Conservation (phyloP, 2,329 filamentous ascomycete genomes). For the Fusarium poae region DNA sequence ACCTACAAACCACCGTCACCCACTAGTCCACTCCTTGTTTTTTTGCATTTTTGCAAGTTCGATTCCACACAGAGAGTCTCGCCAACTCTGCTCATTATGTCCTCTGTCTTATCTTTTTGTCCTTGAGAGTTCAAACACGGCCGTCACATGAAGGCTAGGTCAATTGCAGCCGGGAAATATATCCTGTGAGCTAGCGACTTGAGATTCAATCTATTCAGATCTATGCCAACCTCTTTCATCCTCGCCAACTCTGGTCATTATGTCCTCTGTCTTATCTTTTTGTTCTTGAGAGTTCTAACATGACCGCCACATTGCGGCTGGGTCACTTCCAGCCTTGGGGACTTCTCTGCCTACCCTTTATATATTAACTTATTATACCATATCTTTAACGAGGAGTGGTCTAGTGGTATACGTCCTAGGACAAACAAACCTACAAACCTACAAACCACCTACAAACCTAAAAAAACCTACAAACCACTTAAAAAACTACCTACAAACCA, state of each 20-base stretch:
- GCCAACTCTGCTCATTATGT: conserved; percentile 87
- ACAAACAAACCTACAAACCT: no score
- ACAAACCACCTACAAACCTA: not conserved
- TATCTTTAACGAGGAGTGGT: not conserved
- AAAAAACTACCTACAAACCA: not conserved
- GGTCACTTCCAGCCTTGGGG: conserved; percentile 65
- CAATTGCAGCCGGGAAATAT: conserved; percentile 96
- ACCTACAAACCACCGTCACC: no score
- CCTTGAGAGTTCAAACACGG: no score
- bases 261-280: conserved; percentile 61
- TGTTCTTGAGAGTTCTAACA: conserved; percentile 50
- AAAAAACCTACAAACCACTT: no score
- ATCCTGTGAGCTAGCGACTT: conserved; percentile 96
- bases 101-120: conserved; percentile 80
- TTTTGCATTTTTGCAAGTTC: no score
- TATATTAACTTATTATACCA: no score
- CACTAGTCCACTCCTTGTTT: no score
- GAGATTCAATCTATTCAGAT: conserved; percentile 89
- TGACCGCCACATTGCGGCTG: conserved; percentile 63
- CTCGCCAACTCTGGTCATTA: no score
- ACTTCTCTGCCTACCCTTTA: not conserved
- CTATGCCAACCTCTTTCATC: conserved; percentile 96
- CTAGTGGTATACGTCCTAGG: not conserved
- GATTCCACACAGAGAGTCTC: no score
- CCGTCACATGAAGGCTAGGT: no score